A percentile compares a stretch with the other conserved stretches of the same genome.
Evolutionary conservation across 805 yeast genomes (phyloP).

Genomic region (Lachancea lanzarotensis): DNA sequence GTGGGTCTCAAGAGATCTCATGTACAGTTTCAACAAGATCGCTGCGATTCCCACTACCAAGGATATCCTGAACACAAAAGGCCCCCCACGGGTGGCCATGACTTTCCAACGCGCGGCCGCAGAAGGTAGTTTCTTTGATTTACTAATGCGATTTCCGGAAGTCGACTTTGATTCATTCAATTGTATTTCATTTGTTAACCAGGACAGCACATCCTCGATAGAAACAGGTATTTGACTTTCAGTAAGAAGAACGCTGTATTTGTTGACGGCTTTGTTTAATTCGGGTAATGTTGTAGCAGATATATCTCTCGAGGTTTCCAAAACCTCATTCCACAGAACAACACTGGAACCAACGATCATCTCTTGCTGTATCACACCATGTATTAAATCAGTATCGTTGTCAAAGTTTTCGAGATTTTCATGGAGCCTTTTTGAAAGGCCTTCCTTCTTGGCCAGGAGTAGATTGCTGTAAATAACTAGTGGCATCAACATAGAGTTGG

Average conservation of each 20-base stretch:
- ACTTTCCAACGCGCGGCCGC: slow-evolving; percentile 2
- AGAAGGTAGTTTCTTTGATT: background rate
- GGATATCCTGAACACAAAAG: slow-evolving; percentile 2
- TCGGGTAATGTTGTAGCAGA: slow-evolving; percentile 4
- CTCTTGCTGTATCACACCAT: slow-evolving; percentile 39
- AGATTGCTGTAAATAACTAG: slow-evolving; percentile 58
- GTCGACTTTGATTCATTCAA: slow-evolving; percentile 14
- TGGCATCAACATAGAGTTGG: slow-evolving; percentile 47
- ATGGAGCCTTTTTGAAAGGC: slow-evolving; percentile 33
- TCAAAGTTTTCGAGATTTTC: slow-evolving; percentile 22
- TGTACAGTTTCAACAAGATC: slow-evolving; percentile 6
- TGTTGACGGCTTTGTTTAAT: slow-evolving; percentile 15
- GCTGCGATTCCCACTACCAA: slow-evolving; percentile 6
- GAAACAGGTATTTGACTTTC: background rate
- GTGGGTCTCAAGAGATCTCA: slow-evolving; percentile 3
- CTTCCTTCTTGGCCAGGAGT: slow-evolving; percentile 40
- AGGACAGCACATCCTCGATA: slow-evolving; percentile 5
- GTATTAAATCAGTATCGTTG: slow-evolving; percentile 30
- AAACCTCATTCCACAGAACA: slow-evolving; percentile 17
- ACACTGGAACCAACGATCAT: slow-evolving; percentile 19
- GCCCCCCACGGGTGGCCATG: background rate
- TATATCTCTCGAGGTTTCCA: slow-evolving; percentile 11
- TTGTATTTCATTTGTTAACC: slow-evolving; percentile 17
- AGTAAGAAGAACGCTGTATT: slow-evolving; percentile 27
- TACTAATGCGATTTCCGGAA: background rate